Conservation (phyloP, 2,329 filamentous ascomycete genomes). For the Exophiala xenobiotica region DNA sequence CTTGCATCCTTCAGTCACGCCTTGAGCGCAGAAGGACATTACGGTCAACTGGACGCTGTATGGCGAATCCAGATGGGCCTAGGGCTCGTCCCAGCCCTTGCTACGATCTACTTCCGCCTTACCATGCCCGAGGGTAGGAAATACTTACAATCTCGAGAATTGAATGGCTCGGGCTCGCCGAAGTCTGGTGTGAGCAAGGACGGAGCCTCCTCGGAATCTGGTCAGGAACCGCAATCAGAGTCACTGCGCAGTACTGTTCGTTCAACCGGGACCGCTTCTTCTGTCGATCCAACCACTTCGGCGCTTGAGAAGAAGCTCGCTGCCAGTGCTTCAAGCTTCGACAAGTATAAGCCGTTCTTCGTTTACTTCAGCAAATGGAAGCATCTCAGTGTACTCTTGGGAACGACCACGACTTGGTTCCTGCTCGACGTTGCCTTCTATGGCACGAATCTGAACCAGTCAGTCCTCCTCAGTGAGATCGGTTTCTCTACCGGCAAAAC, state of each 20-base stretch:
- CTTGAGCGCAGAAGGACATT: no score
- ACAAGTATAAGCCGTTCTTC: conserved; percentile 31
- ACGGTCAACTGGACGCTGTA: conserved; percentile 25
- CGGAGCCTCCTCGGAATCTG: no score
- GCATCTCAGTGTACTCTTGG: conserved; percentile 35
- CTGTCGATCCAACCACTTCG: background rate
- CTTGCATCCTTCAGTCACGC: no score
- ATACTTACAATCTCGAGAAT: no score
- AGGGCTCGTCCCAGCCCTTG: conserved; percentile 27
- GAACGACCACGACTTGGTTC: conserved; percentile 35
- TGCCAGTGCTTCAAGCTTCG: background rate
- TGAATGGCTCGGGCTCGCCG: no score
- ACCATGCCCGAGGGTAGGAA: conserved; percentile 20
- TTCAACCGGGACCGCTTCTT: background rate
- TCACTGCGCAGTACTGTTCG: no score
- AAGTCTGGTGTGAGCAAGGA: background rate
- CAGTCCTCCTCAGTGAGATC: conserved; percentile 34
- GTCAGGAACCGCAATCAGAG: no score
- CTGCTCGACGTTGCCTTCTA: conserved; percentile 36
- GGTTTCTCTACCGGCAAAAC: conserved; percentile 34
- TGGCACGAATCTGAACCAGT: conserved; percentile 38
- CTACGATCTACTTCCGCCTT: conserved; percentile 29
- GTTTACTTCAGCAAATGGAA: conserved; percentile 34
- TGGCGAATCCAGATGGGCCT: conserved; percentile 30
- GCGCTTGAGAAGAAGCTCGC: background rate